Conservation (phyloP, 805 yeast genomes). For the Yarrowia yakushimensis region DNA sequence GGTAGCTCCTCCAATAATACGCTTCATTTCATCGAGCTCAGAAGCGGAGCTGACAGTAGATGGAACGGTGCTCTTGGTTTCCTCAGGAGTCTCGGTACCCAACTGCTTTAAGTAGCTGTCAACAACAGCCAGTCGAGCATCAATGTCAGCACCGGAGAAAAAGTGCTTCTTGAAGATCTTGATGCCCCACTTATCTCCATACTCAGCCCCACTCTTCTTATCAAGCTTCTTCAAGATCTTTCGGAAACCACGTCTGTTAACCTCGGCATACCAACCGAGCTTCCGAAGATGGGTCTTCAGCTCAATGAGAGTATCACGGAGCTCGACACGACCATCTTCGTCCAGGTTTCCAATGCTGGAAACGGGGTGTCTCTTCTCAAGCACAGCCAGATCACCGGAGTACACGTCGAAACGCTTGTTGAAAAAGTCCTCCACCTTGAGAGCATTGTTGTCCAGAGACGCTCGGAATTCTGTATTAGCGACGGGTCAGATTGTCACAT, state of each 20-base stretch:
- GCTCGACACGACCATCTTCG: slow-evolving; percentile 58
- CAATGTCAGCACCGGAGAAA: slow-evolving; percentile 64
- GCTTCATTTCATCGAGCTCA: slow-evolving; percentile 10
- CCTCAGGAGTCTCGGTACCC: neutral
- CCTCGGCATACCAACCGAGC: slow-evolving; percentile 89
- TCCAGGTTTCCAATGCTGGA: slow-evolving; percentile 33
- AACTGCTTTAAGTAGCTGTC: slow-evolving; percentile 38
- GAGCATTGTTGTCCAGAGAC: slow-evolving; percentile 75
- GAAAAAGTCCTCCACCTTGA: slow-evolving; percentile 75
- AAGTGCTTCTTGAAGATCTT: slow-evolving; percentile 73
- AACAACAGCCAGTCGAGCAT: slow-evolving; percentile 44
- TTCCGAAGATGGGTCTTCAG: slow-evolving; percentile 72
- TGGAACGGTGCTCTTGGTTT: neutral
- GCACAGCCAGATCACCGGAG: slow-evolving; percentile 55
- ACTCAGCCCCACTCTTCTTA: slow-evolving; percentile 66
- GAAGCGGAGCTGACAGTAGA: neutral
- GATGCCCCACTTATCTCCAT: slow-evolving; percentile 55
- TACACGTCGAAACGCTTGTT: slow-evolving; percentile 71
- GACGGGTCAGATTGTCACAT: neutral
- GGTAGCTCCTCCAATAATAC: neutral
- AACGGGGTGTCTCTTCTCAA: slow-evolving; percentile 38
- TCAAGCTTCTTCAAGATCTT: slow-evolving; percentile 89
- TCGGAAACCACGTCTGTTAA: slow-evolving; percentile 83
- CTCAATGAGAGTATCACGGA: slow-evolving; percentile 67
- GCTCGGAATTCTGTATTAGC: slow-evolving; percentile 60